phyloP scores from a whole-genome alignment of 495 filamentous ascomycete genomes.

The Glutinoglossum americanum region DNA sequence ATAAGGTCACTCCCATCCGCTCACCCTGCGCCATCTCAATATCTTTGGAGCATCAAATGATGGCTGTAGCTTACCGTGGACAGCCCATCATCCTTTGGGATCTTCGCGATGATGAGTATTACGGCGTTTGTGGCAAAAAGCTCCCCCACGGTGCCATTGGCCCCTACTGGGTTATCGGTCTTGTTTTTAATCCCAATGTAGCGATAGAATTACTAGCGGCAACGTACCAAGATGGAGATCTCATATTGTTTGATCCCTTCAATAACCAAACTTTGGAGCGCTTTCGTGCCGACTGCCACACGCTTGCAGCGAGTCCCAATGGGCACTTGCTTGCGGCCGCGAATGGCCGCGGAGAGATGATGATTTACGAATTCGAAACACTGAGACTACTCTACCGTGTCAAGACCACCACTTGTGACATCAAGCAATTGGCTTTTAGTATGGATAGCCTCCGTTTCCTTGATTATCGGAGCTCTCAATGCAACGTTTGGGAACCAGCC shows the following conservation, averaged over 20 bases:
- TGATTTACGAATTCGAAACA: slow-evolving; percentile 20
- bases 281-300: slow-evolving; percentile 7
- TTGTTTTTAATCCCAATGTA: not conserved
- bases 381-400: slow-evolving; percentile 16
- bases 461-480: slow-evolving; percentile 17
- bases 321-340: slow-evolving; percentile 14
- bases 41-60: not conserved
- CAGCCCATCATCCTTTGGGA: not conserved
- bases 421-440: slow-evolving; percentile 15
- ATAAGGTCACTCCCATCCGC: not conserved
- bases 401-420: slow-evolving; percentile 8
- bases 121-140: slow-evolving; percentile 14
- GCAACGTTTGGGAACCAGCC: slow-evolving; percentile 15
- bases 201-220: not conserved
- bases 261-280: slow-evolving; percentile 5
- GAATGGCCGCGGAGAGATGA: slow-evolving; percentile 12
- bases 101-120: slow-evolving; percentile 7
- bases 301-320: slow-evolving; percentile 14
- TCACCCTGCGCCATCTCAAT: not conserved
- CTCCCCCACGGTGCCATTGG: not conserved
- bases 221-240: not conserved
- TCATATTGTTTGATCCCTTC: slow-evolving; percentile 11
- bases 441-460: slow-evolving; percentile 12
- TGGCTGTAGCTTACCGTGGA: not conserved
- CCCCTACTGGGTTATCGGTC: not conserved